Evolutionary conservation across 2,329 filamentous ascomycete species (phyloP).

Genomic region (Penicillium sp.): DNA sequence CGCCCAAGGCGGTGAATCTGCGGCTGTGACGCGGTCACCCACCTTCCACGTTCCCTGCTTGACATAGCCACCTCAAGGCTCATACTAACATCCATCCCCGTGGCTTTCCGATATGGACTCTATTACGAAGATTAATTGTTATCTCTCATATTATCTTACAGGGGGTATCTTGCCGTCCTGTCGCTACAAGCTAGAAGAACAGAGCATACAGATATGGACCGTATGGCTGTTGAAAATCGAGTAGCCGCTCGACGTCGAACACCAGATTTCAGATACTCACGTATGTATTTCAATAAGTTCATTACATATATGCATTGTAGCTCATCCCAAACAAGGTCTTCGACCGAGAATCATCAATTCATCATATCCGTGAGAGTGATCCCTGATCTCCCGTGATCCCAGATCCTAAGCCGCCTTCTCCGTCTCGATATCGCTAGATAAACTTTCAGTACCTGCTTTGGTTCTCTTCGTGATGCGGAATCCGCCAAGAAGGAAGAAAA

Average conservation of each 20-base stretch:
- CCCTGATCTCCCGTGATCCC: not conserved
- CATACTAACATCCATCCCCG: too few species aligned
- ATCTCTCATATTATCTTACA: too few species aligned
- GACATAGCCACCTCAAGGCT: too few species aligned
- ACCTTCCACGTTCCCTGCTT: too few species aligned
- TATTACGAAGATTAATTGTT: too few species aligned
- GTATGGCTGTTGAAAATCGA: too few species aligned
- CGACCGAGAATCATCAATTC: not conserved
- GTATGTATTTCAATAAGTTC: conserved; percentile 10
- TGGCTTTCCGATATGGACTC: too few species aligned
- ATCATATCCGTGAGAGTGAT: not conserved
- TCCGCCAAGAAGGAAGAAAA: conserved; percentile 55
- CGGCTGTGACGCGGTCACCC: too few species aligned
- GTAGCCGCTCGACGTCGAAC: not conserved
- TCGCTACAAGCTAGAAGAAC: too few species aligned
- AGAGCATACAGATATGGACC: too few species aligned
- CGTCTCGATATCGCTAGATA: conserved; percentile 10
- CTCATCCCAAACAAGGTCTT: conserved; percentile 7
- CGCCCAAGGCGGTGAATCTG: conserved; percentile 20
- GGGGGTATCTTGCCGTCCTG: too few species aligned
- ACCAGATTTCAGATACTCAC: conserved; percentile 3
- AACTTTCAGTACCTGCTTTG: conserved; percentile 11
- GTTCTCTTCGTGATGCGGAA: conserved; percentile 58
- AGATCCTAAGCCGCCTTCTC: conserved; percentile 21
- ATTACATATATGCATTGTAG: not conserved